Percentiles rank a stretch among this genome's conserved stretches.
Evolutionary conservation across 1,284 basidiomycete species (phyloP).

Genomic region (Rhodotorula sp.): DNA sequence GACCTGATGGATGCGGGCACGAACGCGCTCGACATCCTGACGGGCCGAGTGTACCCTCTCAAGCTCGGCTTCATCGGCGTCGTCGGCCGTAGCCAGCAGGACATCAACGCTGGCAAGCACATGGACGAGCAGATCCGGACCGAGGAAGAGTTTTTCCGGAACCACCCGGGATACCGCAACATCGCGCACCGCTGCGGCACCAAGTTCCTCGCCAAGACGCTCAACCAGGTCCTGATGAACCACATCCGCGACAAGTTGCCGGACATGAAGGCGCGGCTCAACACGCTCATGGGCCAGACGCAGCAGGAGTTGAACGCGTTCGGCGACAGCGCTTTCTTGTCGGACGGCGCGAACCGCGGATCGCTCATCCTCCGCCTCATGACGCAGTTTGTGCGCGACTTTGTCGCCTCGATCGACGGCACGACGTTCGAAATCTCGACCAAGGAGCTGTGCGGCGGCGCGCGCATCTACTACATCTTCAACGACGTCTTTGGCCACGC

Average conservation of each 20-base stretch:
- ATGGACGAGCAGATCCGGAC: constrained; percentile 80
- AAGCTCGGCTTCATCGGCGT: constrained; percentile 98
- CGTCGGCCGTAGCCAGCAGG: constrained; percentile 95
- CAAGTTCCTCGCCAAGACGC: constrained; percentile 85
- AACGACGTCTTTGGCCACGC: constrained; percentile 97
- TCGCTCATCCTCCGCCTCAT: constrained; percentile 87
- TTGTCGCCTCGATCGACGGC: constrained; percentile 95
- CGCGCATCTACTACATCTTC: constrained; percentile 99
- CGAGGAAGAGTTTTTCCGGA: constrained; percentile 89
- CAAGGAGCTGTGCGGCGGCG: constrained; percentile 96
- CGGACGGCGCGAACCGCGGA: constrained; percentile 87
- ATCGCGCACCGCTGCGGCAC: constrained; percentile 97
- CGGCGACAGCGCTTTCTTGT: constrained; percentile 77
- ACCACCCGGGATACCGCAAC: constrained; percentile 88
- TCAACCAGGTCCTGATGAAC: constrained; percentile 96
- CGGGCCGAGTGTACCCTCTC: constrained; percentile 92
- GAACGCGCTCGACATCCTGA: constrained; percentile 93
- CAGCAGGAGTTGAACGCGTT: constrained; percentile 97
- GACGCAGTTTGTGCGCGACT: constrained; percentile 98
- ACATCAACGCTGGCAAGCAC: constrained; percentile 86
- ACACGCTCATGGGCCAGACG: constrained; percentile 98
- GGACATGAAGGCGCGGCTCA: constrained; percentile 98
- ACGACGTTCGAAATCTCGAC: constrained; percentile 97
- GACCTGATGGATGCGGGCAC: constrained; percentile 99
- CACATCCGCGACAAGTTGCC: constrained; percentile 98